These are phyloP conservation scores for Cardamine chenopodiifolia DNA, from an alignment of 345 rosid genomes.

Conservation along the genomic window DNA sequence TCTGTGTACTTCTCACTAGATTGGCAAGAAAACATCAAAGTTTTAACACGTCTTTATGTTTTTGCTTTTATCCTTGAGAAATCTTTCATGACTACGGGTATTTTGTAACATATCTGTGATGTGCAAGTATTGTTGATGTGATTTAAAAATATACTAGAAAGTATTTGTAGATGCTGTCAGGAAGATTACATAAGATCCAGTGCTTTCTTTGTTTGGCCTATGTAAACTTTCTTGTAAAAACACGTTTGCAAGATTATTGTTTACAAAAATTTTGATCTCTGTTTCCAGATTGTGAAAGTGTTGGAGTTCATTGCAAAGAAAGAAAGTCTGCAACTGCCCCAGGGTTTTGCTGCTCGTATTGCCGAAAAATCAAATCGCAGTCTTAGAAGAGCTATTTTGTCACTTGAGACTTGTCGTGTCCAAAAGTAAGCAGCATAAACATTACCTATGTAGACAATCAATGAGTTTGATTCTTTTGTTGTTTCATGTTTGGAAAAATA, in stretches of 20 bases:
- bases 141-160: neutral
- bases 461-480: neutral
- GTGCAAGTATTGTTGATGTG: slow-evolving; percentile 10
- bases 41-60: neutral
- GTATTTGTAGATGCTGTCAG: slow-evolving; percentile 15
- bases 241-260: neutral
- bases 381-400: slow-evolving; percentile 82
- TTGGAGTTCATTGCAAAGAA: slow-evolving; percentile 85
- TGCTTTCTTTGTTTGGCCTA: slow-evolving; percentile 1
- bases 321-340: slow-evolving; percentile 78
- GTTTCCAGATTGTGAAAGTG: slow-evolving; percentile 68
- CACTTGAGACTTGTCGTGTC: slow-evolving; percentile 83
- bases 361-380: slow-evolving; percentile 89
- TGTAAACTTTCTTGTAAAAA: slow-evolving; percentile 9
- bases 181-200: slow-evolving; percentile 9
- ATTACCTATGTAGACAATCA: neutral
- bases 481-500: slow-evolving; percentile 1
- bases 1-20: neutral
- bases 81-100: neutral
- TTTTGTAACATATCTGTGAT: neutral
- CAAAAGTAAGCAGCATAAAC: slow-evolving; percentile 66
- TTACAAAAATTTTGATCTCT: slow-evolving; percentile 9
- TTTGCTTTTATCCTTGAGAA: neutral
- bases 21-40: slow-evolving; percentile 6
- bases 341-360: slow-evolving; percentile 78